These are phyloP conservation scores for Fallopia convolvulus DNA, from an alignment of 148 eudicot species.

Conservation along the genomic window DNA sequence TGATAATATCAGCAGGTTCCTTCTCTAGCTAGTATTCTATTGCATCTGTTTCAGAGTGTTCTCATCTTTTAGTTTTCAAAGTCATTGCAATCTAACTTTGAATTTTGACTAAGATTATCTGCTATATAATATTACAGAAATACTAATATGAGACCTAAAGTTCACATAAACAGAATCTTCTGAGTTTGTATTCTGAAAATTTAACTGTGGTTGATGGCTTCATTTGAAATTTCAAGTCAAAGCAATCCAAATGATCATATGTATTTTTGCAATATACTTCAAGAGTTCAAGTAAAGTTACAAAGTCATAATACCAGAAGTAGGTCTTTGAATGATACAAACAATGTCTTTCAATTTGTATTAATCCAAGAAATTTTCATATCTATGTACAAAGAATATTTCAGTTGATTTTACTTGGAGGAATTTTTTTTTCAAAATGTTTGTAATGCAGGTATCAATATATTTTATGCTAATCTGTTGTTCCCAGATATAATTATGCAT, in stretches of 20 bases:
- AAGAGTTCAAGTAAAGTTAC: neutral
- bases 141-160: neutral
- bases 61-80: neutral
- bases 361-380: neutral
- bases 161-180: neutral
- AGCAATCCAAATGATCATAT: neutral
- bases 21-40: conserved; percentile 7
- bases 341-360: neutral
- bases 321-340: neutral
- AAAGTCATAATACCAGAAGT: neutral
- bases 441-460: neutral
- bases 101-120: neutral
- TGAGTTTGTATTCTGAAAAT: neutral
- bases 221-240: neutral
- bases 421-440: neutral
- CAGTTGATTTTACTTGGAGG: neutral
- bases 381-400: neutral
- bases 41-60: neutral
- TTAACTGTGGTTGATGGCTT: neutral
- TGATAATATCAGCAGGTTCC: conserved; percentile 75
- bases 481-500: neutral
- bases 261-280: neutral
- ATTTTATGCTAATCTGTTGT: neutral
- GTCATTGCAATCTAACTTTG: neutral
- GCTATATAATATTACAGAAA: neutral